Evolutionary conservation across 2,329 filamentous ascomycete genomes (phyloP), one percentile per base, ranked within the genome.

Genomic region (Aspergillus brasiliensis): DNA sequence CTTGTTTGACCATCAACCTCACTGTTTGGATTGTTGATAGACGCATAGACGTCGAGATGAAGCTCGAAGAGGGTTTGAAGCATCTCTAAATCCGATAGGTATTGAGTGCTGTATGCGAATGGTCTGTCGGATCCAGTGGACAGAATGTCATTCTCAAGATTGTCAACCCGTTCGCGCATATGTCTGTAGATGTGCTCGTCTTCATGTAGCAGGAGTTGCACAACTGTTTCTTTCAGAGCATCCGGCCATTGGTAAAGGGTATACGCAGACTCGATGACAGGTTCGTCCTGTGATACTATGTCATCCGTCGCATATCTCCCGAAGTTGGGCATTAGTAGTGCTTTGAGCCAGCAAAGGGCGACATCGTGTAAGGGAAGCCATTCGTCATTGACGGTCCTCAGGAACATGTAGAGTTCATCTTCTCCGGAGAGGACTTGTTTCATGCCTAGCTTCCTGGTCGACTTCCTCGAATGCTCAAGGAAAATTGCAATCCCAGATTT

Each of bases 21-120:
- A 65, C 83, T 88, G 64, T 82, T 82, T 0, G 85, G 82, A 63
- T 84, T 84, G 52, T 84, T 88, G 65, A 88, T 85, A n/a, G 83
- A 76, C 5, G 83, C 83, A 69, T 86, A 88, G 8, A 88, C 78
- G 67, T 90, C 88, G 5, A 90, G 78, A 67, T 90, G 88, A 31
- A 90, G 74, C 71, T 91, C 88, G 65, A 88, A 89, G 3, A 90
- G 75, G 2, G 82, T 81, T 69, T 90, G 81, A 1, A 83, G 75
- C 70, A 88, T 80, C 52, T 86, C 83, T 42, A 84, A 71, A 27
- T 79, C 67, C 11, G 71, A 71, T 21, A 75, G 62, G 44, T 81
- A 71, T 31, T 71, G 62, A 2, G 63, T 23, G 11, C 69, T 63
- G 55, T 74, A 76, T 34, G 67, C 49, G 53, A 75, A 74, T 13